Conservation (phyloP, 2,329 filamentous ascomycete genomes). For the Fusarium armeniacum region DNA sequence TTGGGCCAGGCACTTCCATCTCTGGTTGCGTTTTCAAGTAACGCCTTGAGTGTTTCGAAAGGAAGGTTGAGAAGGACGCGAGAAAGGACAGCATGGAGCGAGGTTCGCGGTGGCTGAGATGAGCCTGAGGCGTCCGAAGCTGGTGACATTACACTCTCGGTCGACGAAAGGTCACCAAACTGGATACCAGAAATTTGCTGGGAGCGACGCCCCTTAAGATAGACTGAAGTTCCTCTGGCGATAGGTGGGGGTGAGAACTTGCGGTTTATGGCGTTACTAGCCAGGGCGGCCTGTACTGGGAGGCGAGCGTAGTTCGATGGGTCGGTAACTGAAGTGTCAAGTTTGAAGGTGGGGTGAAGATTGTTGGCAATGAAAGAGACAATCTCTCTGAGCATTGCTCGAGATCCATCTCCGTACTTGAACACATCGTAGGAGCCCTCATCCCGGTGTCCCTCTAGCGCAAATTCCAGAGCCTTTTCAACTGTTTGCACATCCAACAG, state of each 20-base stretch:
- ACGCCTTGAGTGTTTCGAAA: conserved; percentile 73
- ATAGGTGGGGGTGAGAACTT: conserved; percentile 47
- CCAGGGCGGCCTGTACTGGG: conserved; percentile 47
- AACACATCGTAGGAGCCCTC: conserved; percentile 61
- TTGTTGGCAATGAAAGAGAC: conserved; percentile 72
- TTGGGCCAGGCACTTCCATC: conserved; percentile 65
- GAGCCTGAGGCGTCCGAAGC: conserved; percentile 53
- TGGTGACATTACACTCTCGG: conserved; percentile 46
- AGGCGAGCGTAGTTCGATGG: conserved; percentile 58
- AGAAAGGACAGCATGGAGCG: conserved; percentile 68
- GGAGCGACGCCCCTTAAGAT: conserved; percentile 59
- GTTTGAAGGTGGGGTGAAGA: conserved; percentile 71
- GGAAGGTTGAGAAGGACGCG: conserved; percentile 78
- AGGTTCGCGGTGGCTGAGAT: conserved; percentile 47
- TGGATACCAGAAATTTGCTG: conserved; percentile 73
- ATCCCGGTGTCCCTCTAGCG: conserved; percentile 59
- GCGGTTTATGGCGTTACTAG: conserved; percentile 24
- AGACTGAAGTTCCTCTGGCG: conserved; percentile 56
- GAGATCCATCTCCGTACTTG: conserved; percentile 65
- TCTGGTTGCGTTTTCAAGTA: conserved; percentile 72
- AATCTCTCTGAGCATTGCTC: conserved; percentile 67
- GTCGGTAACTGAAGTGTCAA: conserved; percentile 63
- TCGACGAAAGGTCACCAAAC: conserved; percentile 75
- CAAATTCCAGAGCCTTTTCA: conserved; percentile 72
- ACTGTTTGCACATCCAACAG: conserved; percentile 74